Evolutionary conservation across 2,329 filamentous ascomycete species (phyloP), one percentile per base, ranked within the genome.

Genomic region (Diaporthe vaccinii): DNA sequence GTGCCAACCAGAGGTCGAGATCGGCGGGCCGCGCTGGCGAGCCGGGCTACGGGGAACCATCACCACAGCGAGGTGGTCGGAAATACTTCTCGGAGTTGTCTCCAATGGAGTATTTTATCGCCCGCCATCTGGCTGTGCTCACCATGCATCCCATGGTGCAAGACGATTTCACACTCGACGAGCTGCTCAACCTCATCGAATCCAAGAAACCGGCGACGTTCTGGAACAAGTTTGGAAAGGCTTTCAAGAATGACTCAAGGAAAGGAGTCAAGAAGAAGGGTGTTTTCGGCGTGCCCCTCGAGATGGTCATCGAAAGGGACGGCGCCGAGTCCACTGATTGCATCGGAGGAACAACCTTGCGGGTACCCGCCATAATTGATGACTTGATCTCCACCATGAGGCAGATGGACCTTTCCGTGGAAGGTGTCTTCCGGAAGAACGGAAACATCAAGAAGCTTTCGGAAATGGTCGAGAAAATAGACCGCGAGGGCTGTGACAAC

Each of bases 361-460:
- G 95, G 72, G 95, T 99, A 57, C 97, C 97, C 3, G 94, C 95
- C n/a, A 89, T 99, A 71, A 90, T 99, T n/a, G 96, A 98, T 81
- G 96, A 98, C 82, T 93, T 96, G 67, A 93, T 99, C 51, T 94
- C 94, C 5, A 95, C 96, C 17, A 98, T 99, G 95, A 93, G 96
- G 80, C 97, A 96, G 84, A 98, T 99, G 95, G 97, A 99, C 83
- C 95, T 99, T 87, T 98, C 96, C 2, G 95, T 99, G 1, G 97
- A 99, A 84, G 97, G 97, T 80, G 96, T 99, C 31, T 99, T 99
- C 91, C 93, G 97, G 79, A 99, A 99, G 89, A 99, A 98, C 81
- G 97, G 97, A 80, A 99, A 98, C 84, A 98, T 99, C 86, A 96
- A 97, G 84, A 94, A 96, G 79, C 89, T 98, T 59, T 95, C 94